Evolutionary conservation across 2,329 filamentous ascomycete species (phyloP).

Genomic region (Exserohilum turcica): DNA sequence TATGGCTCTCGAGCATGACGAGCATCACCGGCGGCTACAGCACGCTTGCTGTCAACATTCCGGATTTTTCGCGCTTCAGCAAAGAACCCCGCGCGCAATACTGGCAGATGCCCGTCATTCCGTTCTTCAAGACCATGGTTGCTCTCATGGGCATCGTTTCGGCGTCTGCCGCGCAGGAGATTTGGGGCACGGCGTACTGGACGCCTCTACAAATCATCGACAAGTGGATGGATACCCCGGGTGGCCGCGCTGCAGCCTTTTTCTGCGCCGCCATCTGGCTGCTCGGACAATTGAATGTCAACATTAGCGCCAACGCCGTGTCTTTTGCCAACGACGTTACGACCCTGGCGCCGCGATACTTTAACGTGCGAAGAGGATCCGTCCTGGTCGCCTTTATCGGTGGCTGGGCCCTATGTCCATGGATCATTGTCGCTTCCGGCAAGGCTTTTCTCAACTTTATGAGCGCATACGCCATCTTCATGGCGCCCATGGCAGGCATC

Average conservation of each 20-base stretch:
- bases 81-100: constrained; percentile 15
- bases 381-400: constrained; percentile 22
- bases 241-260: constrained; percentile 25
- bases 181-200: constrained; percentile 26
- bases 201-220: constrained; percentile 27
- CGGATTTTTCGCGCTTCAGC: constrained; percentile 26
- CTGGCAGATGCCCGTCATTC: constrained; percentile 21
- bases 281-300: constrained; percentile 24
- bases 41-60: constrained; percentile 19
- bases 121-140: constrained; percentile 20
- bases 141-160: constrained; percentile 27
- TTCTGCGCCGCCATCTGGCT: constrained; percentile 15
- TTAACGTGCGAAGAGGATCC: constrained; percentile 29
- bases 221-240: constrained; percentile 16
- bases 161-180: constrained; percentile 17
- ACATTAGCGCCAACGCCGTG: constrained; percentile 32
- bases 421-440: constrained; percentile 30
- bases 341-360: constrained; percentile 22
- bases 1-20: constrained; percentile 15
- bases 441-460: constrained; percentile 33
- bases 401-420: constrained; percentile 25
- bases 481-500: constrained; percentile 29
- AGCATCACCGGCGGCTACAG: constrained; percentile 20
- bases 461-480: constrained; percentile 28
- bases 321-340: constrained; percentile 29